Percentiles rank a stretch among this genome's conserved stretches.
These are phyloP conservation scores for Nothopassalora personata DNA, from an alignment of 2,329 filamentous ascomycete species.

Conservation along the genomic window DNA sequence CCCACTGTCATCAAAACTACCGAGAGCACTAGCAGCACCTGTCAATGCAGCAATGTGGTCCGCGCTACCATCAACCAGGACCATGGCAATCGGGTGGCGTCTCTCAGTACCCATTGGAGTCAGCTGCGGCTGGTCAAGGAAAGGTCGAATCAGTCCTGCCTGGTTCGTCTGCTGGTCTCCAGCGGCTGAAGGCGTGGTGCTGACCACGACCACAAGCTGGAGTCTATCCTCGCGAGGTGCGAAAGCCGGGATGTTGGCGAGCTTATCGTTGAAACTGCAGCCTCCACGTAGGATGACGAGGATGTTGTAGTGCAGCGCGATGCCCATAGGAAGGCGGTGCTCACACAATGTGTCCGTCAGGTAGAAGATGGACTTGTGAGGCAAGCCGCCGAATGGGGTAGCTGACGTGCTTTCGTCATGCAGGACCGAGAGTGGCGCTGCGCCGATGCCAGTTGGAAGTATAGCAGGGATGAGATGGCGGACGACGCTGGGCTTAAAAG, in stretches of 20 bases:
- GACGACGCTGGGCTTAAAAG: constrained; percentile 21
- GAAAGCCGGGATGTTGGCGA: constrained; percentile 77
- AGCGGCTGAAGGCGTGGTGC: constrained; percentile 45
- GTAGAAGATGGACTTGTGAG: constrained; percentile 52
- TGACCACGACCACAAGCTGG: constrained; percentile 77
- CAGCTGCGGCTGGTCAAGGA: constrained; percentile 69
- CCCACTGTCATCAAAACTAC: constrained; percentile 15
- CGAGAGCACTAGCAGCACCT: constrained; percentile 44
- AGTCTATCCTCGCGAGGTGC: constrained; percentile 49
- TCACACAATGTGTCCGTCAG: constrained; percentile 65
- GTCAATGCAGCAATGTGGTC: constrained; percentile 58
- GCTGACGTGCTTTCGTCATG: constrained; percentile 29
- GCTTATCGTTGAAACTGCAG: constrained; percentile 78
- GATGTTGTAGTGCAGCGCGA: constrained; percentile 60
- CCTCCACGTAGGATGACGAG: constrained; percentile 76
- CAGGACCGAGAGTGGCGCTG: constrained; percentile 58
- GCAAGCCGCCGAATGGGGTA: constrained; percentile 45
- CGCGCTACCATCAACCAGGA: constrained; percentile 66
- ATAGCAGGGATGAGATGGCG: constrained; percentile 44
- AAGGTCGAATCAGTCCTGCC: constrained; percentile 53
- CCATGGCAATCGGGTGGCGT: constrained; percentile 69
- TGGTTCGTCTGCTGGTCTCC: not conserved
- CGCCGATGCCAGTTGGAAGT: constrained; percentile 56
- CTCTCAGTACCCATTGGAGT: constrained; percentile 65
- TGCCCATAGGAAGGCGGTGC: constrained; percentile 45